phyloP scores from a whole-genome alignment of 148 eudicot species.

The Camellia lanceoleosa region DNA sequence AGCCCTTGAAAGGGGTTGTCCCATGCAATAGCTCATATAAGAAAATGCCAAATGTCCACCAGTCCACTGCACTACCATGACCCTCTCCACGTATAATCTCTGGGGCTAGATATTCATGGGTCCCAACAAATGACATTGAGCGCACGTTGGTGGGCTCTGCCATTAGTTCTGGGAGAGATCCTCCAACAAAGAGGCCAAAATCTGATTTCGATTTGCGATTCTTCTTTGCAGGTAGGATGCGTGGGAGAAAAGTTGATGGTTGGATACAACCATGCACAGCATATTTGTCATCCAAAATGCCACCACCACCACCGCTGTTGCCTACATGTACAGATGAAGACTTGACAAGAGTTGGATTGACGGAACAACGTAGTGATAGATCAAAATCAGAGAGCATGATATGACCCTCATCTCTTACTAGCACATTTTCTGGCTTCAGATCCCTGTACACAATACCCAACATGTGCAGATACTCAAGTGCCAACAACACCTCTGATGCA shows the following conservation, averaged over 20 bases:
- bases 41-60: conserved; percentile 95
- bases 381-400: conserved; percentile 92
- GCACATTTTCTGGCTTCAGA: conserved; percentile 84
- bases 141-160: conserved; percentile 90
- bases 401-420: conserved; percentile 81
- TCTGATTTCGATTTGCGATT: conserved; percentile 79
- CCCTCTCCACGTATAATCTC: conserved; percentile 94
- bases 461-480: conserved; percentile 89
- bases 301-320: conserved; percentile 22
- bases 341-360: conserved; percentile 81
- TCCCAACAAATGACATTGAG: conserved; percentile 91
- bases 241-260: conserved; percentile 68
- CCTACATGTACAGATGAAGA: conserved; percentile 46
- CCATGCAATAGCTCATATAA: conserved; percentile 82
- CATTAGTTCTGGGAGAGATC: conserved; percentile 83
- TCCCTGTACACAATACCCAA: conserved; percentile 87
- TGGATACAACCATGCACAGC: conserved; percentile 60
- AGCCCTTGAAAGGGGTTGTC: conserved; percentile 83
- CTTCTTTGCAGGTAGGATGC: conserved; percentile 68
- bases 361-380: conserved; percentile 86
- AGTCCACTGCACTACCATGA: conserved; percentile 93
- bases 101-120: conserved; percentile 88
- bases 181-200: conserved; percentile 61
- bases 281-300: conserved; percentile 48
- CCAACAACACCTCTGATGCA: conserved; percentile 77